These are phyloP conservation scores for Nepenthes alata DNA, from an alignment of 179 eudicot species.

Conservation along the genomic window DNA sequence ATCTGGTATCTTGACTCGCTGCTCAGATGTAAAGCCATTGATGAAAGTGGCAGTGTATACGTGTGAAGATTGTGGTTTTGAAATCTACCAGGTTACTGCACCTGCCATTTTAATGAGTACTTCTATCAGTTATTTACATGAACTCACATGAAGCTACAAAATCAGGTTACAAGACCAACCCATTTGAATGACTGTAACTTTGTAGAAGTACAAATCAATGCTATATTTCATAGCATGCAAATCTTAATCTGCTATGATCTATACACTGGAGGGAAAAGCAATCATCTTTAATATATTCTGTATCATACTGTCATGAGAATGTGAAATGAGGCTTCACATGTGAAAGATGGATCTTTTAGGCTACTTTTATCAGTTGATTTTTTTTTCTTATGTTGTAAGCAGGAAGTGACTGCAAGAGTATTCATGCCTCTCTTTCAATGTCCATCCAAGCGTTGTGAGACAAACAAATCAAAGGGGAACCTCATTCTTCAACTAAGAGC, in stretches of 20 bases:
- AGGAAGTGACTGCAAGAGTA: constrained; percentile 96
- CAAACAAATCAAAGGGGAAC: constrained; percentile 72
- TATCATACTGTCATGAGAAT: too few species aligned
- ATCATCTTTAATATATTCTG: too few species aligned
- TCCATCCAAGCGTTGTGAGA: constrained; percentile 66
- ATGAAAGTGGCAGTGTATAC: constrained; percentile 98
- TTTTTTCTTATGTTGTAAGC: constrained; percentile 6
- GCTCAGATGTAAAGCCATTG: constrained; percentile 94
- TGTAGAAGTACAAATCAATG: too few species aligned
- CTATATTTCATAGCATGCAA: too few species aligned
- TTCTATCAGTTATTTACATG: neutral
- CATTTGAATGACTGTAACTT: too few species aligned
- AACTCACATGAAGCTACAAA: too few species aligned
- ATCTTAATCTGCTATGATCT: too few species aligned
- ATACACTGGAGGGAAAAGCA: too few species aligned
- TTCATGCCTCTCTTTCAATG: constrained; percentile 95
- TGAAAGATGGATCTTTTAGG: neutral
- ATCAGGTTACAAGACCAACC: too few species aligned
- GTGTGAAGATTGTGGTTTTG: constrained; percentile 96
- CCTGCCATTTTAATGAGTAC: neutral
- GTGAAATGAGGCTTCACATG: neutral
- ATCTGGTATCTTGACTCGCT: constrained; percentile 93
- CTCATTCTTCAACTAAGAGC: constrained; percentile 92
- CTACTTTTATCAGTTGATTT: neutral
- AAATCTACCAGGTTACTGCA: constrained; percentile 74